phyloP scores from a whole-genome alignment of 306 rosid species.

The Acmispon strigosus region DNA sequence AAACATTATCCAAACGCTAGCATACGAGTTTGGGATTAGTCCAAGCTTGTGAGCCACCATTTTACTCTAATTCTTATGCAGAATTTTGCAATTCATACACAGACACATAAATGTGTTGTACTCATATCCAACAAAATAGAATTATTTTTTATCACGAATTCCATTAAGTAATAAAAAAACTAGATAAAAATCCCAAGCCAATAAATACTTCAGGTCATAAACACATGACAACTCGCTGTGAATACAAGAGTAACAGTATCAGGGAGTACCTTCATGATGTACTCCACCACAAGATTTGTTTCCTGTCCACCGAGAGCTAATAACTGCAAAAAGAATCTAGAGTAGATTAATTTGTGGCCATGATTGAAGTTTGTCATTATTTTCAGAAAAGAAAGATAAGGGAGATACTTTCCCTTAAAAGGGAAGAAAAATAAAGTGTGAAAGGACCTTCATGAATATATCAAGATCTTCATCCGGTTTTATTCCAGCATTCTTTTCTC shows the following conservation, averaged over 20 bases:
- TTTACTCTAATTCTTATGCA: background rate
- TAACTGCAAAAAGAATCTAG: conserved; percentile 45
- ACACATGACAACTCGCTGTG: conserved; percentile 7
- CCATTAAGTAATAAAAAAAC: background rate
- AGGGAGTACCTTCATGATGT: conserved; percentile 87
- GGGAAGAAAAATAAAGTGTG: conserved; percentile 4
- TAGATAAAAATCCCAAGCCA: background rate
- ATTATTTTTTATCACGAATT: background rate
- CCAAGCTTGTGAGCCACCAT: background rate
- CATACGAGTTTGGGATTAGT: background rate
- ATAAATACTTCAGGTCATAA: conserved; percentile 5
- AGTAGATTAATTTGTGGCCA: conserved; percentile 14
- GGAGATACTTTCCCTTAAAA: background rate
- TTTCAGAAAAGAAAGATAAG: background rate
- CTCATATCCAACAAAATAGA: conserved; percentile 4
- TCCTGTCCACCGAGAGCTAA: conserved; percentile 91
- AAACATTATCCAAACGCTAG: background rate
- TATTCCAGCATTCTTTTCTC: conserved; percentile 89
- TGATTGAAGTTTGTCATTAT: background rate
- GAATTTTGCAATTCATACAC: background rate
- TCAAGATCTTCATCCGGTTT: conserved; percentile 98
- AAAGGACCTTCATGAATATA: conserved; percentile 82
- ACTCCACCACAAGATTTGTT: conserved; percentile 80
- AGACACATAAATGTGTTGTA: background rate
- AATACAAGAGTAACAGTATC: conserved; percentile 21